Percentiles rank a stretch among this genome's conserved stretches.
Conservation (phyloP, 2,329 filamentous ascomycete genomes). For the Lachnellula subtilissima region DNA sequence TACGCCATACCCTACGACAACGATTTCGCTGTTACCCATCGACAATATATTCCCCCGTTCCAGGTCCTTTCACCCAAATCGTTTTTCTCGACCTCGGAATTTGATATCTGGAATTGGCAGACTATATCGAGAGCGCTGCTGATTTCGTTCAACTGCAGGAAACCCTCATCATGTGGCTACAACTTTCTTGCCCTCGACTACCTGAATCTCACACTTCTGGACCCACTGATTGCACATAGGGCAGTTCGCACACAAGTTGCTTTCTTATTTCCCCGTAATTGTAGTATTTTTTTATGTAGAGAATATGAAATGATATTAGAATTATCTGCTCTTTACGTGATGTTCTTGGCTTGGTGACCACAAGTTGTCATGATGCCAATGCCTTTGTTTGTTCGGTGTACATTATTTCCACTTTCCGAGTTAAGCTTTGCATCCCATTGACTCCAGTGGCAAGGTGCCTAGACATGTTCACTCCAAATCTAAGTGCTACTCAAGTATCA, state of each 20-base stretch:
- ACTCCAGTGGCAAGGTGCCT: too few species aligned
- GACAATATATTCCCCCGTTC: background rate
- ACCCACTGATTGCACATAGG: conserved; percentile 30
- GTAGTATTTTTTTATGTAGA: conserved; percentile 9
- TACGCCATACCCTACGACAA: background rate
- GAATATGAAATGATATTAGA: conserved; percentile 7
- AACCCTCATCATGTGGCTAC: conserved; percentile 10
- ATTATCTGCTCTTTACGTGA: background rate
- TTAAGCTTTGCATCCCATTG: too few species aligned
- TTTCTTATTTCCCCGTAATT: conserved; percentile 2
- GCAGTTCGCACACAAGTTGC: conserved; percentile 17
- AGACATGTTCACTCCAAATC: too few species aligned
- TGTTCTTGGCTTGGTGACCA: background rate
- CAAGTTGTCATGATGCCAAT: background rate
- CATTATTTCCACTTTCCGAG: background rate
- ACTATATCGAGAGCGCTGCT: conserved; percentile 19
- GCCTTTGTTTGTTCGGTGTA: background rate
- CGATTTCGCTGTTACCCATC: background rate
- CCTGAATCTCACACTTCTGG: conserved; percentile 11
- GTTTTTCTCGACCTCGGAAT: background rate
- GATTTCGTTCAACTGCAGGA: conserved; percentile 27
- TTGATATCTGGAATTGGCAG: background rate
- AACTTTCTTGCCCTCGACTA: conserved; percentile 4
- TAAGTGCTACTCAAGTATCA: too few species aligned
- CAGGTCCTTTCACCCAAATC: background rate